phyloP scores from a whole-genome alignment of 495 filamentous ascomycete genomes.

The Copromyces sp. region DNA sequence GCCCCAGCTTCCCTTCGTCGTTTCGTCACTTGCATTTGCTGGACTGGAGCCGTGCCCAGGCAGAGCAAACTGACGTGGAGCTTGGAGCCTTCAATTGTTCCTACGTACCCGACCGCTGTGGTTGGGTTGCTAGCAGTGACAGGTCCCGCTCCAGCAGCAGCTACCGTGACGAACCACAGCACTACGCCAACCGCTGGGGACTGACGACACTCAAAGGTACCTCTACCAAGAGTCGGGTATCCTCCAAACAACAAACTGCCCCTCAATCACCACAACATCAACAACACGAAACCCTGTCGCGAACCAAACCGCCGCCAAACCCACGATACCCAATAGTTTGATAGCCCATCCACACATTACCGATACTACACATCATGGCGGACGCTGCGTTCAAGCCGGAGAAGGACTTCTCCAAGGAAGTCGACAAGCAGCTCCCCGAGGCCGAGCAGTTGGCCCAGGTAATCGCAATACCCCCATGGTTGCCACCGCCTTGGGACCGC shows the following conservation, averaged over 20 bases:
- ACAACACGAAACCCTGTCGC: not conserved
- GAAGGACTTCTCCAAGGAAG: constrained; percentile 78
- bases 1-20: not conserved
- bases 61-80: constrained; percentile 17
- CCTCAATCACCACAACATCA: not conserved
- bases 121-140: not conserved
- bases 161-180: constrained; percentile 4
- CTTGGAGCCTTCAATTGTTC: constrained; percentile 2
- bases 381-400: constrained; percentile 47
- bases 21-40: not conserved
- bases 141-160: not conserved
- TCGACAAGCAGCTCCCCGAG: constrained; percentile 81
- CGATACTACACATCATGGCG: constrained; percentile 27
- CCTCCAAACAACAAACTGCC: constrained; percentile 1
- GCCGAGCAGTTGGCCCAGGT: constrained; percentile 83
- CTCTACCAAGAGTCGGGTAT: not conserved
- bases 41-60: constrained; percentile 3
- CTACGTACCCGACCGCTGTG: not conserved
- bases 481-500: not conserved
- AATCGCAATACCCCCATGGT: constrained; percentile 5
- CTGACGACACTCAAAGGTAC: not conserved
- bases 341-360: not conserved
- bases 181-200: not conserved
- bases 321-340: not conserved
- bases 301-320: not conserved